phyloP scores from a whole-genome alignment of 1,284 basidiomycete species.

The Golubevia sp. region DNA sequence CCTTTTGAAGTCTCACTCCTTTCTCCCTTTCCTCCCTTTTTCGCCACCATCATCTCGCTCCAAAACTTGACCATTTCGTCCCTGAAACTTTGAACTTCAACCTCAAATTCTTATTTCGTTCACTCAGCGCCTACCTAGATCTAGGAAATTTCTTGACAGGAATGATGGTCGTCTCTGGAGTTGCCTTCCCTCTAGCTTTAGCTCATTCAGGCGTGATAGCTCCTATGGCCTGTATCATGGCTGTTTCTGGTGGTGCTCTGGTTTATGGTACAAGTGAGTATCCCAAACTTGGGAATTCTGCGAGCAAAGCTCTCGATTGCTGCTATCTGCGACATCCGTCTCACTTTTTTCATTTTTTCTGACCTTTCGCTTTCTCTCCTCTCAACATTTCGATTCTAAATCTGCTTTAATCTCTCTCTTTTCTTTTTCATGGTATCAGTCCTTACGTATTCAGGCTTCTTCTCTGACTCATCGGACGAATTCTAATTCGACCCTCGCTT shows the following conservation, averaged over 20 bases:
- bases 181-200: conserved; percentile 88
- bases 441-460: conserved; percentile 50
- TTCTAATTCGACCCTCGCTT: conserved; percentile 26
- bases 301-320: no score
- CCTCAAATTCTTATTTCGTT: no score
- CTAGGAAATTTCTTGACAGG: conserved; percentile 94
- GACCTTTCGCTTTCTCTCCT: background rate
- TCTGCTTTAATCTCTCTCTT: no score
- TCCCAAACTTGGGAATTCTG: no score
- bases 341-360: background rate
- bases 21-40: background rate
- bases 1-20: background rate
- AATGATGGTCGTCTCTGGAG: conserved; percentile 82
- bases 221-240: conserved; percentile 86
- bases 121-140: conserved; percentile 67
- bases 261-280: conserved; percentile 87
- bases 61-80: background rate
- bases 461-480: conserved; percentile 39
- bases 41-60: background rate
- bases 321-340: no score
- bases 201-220: conserved; percentile 89
- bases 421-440: conserved; percentile 11
- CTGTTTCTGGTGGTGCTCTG: conserved; percentile 86
- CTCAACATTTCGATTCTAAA: no score
- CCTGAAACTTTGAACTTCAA: background rate